Base-by-base conservation (phyloP, 2,329 filamentous ascomycete genomes). In the Fusarium nanum region DNA sequence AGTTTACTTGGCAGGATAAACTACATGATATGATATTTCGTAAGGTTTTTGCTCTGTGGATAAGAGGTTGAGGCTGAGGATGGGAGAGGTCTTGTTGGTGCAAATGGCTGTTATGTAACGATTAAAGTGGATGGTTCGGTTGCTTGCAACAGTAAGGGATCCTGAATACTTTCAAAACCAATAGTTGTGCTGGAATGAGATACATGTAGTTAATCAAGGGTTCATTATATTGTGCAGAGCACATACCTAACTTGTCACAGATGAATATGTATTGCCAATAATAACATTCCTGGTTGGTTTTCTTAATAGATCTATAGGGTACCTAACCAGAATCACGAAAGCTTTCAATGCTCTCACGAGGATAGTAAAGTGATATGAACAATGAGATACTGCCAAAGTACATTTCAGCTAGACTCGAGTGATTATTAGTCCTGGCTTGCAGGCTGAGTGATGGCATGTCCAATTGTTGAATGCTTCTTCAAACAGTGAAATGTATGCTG, bases 191-290 rank as follows among this genome's bases (percentile, higher is more conserved):
- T 37, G 34, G 9, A 37, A 37, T 37, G 16, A 37, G 9, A 18
- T 37, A 1, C 11, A 4, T 6, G 0, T 11, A 37, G 18, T 37
- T 6, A 1, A n/a, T 37, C 18, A 6, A n/a, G 34, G 5, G 3
- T n/a, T 6, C 2, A 1, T 11, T 6, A 37, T 37, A 16, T n/a
- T 37, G 2, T 37, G 34, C 1, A 37, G 30, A 16, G 34, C 34
- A 37, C 34, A 37, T 37, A 6, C 9, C 14, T 6, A 7, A 22
- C 10, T 18, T 34, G 5, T 34, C 20, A 30, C 5, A 7, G 16
- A 18, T 11, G 16, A 12, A 20, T n/a, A 46, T 27, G 27, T 18
- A 8, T 18, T 34, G 3, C 12, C 3, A 18, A 48, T 10, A 5
- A 23, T 14, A 32, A 2, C n/a, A 22, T 16, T 32, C 11, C 16